Percentiles rank a stretch among this genome's conserved stretches.
Conservation (phyloP, 2,329 filamentous ascomycete genomes). For the Fulvia fulva region DNA sequence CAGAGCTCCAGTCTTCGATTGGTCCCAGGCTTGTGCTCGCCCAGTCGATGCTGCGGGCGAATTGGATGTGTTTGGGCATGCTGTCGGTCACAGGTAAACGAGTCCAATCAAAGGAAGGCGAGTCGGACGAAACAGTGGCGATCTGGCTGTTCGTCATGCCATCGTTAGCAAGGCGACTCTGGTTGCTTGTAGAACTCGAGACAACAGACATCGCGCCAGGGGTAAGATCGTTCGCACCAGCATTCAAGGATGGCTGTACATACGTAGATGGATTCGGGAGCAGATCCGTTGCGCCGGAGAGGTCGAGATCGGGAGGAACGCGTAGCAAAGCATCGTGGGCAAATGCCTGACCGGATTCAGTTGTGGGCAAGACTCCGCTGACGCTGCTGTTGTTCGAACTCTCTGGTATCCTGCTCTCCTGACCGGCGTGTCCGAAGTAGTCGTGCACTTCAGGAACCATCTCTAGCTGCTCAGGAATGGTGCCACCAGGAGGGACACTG, state of each 20-base stretch:
- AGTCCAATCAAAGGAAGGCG: constrained; percentile 75
- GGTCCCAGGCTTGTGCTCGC: constrained; percentile 67
- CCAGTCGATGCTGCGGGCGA: constrained; percentile 71
- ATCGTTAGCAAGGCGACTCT: constrained; percentile 15
- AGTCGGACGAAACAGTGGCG: constrained; percentile 24
- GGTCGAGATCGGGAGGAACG: constrained; percentile 13
- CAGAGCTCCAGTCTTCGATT: constrained; percentile 67
- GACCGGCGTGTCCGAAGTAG: constrained; percentile 26
- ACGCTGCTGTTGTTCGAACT: constrained; percentile 10
- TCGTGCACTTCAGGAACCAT: constrained; percentile 21
- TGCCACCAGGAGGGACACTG: constrained; percentile 16
- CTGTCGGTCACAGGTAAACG: constrained; percentile 60
- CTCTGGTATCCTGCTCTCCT: constrained; percentile 6
- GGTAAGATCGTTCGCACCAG: constrained; percentile 11
- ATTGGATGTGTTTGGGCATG: constrained; percentile 67
- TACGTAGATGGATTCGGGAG: constrained; percentile 24
- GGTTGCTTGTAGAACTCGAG: constrained; percentile 10
- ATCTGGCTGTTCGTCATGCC: constrained; percentile 25
- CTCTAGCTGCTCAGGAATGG: constrained; percentile 2
- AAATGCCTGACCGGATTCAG: constrained; percentile 11
- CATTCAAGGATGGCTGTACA: constrained; percentile 19
- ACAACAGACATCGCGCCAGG: constrained; percentile 12
- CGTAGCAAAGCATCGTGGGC: background rate
- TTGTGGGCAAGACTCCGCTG: constrained; percentile 24
- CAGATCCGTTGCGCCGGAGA: constrained; percentile 21